These are phyloP conservation scores for Apiospora koreana DNA, from an alignment of 2,329 filamentous ascomycete species.

Conservation along the genomic window DNA sequence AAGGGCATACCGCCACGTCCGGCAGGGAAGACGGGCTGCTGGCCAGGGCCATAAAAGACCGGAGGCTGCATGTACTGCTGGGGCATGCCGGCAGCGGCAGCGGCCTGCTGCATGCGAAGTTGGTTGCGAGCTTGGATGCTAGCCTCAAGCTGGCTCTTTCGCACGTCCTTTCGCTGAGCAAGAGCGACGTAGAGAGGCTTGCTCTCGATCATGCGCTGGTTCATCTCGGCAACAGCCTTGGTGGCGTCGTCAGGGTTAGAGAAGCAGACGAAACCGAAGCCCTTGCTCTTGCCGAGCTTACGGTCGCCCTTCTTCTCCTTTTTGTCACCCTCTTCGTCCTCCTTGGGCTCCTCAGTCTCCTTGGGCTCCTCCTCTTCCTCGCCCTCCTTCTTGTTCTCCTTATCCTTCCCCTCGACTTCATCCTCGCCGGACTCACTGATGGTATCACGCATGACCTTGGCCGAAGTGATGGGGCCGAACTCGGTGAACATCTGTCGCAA, in stretches of 20 bases:
- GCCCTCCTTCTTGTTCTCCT: slow-evolving; percentile 58
- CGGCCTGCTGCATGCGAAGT: slow-evolving; percentile 96
- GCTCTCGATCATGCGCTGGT: slow-evolving; percentile 96
- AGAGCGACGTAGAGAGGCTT: slow-evolving; percentile 98
- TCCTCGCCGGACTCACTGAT: slow-evolving; percentile 55
- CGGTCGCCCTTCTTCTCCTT: slow-evolving; percentile 63
- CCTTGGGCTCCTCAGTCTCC: slow-evolving; percentile 47
- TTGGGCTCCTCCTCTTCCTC: slow-evolving; percentile 61
- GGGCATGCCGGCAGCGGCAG: slow-evolving; percentile 85
- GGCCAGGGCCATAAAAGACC: slow-evolving; percentile 88
- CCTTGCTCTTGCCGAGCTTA: slow-evolving; percentile 96
- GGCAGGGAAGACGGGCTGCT: slow-evolving; percentile 71
- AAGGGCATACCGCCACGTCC: slow-evolving; percentile 68
- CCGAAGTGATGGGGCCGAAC: slow-evolving; percentile 94
- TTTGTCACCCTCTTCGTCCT: slow-evolving; percentile 54
- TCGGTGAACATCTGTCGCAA: slow-evolving; percentile 89
- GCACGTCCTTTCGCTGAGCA: slow-evolving; percentile 98
- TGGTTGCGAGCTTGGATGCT: slow-evolving; percentile 99
- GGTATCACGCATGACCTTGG: slow-evolving; percentile 97
- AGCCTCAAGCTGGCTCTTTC: slow-evolving; percentile 98
- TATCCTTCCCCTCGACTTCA: slow-evolving; percentile 50
- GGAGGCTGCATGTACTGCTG: slow-evolving; percentile 85
- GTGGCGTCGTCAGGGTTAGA: slow-evolving; percentile 98
- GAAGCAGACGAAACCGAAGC: slow-evolving; percentile 99
- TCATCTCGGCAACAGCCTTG: slow-evolving; percentile 99